phyloP scores from a whole-genome alignment of 129 eudicot genomes.

The Chrysanthemum lavandulifolium region DNA sequence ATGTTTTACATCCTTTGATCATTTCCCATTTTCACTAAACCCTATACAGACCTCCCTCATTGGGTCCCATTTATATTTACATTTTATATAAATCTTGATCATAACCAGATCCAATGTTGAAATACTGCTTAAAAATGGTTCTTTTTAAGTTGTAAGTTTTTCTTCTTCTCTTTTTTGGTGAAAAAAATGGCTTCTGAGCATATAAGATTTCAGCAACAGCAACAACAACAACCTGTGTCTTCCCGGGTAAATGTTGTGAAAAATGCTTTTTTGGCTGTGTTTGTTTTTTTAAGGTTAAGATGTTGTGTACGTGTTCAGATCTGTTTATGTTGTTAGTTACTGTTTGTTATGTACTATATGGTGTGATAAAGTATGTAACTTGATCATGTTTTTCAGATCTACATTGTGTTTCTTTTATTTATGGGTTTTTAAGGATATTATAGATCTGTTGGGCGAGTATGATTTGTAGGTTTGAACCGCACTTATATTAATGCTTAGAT shows the following conservation, averaged over 20 bases:
- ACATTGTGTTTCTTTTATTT: conserved; percentile 19
- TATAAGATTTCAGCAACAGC: conserved; percentile 50
- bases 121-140: neutral
- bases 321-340: conserved; percentile 23
- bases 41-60: conserved; percentile 11
- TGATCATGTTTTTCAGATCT: conserved; percentile 34
- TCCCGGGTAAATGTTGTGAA: conserved; percentile 42
- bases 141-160: neutral
- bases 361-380: neutral
- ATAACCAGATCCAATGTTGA: conserved; percentile 22
- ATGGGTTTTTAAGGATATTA: neutral
- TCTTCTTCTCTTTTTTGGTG: neutral
- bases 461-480: conserved; percentile 14
- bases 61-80: conserved; percentile 16
- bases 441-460: conserved; percentile 20
- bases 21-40: conserved; percentile 13
- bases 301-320: conserved; percentile 25
- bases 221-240: conserved; percentile 42
- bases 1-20: conserved; percentile 23
- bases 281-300: neutral
- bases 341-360: conserved; percentile 5
- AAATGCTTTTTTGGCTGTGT: neutral
- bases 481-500: neutral
- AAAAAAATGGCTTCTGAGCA: conserved; percentile 59
- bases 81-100: too few relatives aligned